phyloP scores from a whole-genome alignment of 257 asterid genomes.

The Salvia miltiorrhiza region DNA sequence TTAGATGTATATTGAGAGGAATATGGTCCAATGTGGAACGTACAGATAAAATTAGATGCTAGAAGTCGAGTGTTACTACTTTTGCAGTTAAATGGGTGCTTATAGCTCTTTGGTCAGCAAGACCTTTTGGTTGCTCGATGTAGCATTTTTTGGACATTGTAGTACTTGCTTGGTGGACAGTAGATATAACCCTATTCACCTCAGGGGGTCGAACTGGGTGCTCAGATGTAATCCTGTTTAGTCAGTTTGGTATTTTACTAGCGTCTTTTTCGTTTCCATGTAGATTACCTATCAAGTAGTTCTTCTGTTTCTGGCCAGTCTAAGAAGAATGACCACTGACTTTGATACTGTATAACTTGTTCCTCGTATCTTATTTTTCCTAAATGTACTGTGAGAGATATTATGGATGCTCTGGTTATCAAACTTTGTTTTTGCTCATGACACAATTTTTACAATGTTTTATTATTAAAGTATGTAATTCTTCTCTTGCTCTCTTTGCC shows the following conservation, averaged over 20 bases:
- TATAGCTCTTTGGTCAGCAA: not conserved
- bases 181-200: too few species aligned
- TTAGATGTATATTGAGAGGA: not conserved
- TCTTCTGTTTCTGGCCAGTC: too few species aligned
- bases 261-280: too few species aligned
- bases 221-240: too few species aligned
- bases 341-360: not conserved
- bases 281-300: too few species aligned
- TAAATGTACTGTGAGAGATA: not conserved
- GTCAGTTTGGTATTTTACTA: too few species aligned
- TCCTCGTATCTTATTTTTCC: not conserved
- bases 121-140: not conserved
- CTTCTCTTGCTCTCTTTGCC: constrained; percentile 13
- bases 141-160: not conserved
- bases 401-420: not conserved
- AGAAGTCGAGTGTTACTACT: not conserved
- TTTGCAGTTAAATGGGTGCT: not conserved
- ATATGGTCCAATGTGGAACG: not conserved
- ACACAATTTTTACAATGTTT: not conserved
- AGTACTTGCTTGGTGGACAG: too few species aligned
- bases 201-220: too few species aligned
- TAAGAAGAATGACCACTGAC: too few species aligned
- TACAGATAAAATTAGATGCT: not conserved
- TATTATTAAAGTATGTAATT: not conserved
- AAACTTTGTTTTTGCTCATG: not conserved